Percentiles rank a stretch among this genome's conserved stretches.
phyloP scores from a whole-genome alignment of 352 stramenopile species.

The Globisporangium perplexum region DNA sequence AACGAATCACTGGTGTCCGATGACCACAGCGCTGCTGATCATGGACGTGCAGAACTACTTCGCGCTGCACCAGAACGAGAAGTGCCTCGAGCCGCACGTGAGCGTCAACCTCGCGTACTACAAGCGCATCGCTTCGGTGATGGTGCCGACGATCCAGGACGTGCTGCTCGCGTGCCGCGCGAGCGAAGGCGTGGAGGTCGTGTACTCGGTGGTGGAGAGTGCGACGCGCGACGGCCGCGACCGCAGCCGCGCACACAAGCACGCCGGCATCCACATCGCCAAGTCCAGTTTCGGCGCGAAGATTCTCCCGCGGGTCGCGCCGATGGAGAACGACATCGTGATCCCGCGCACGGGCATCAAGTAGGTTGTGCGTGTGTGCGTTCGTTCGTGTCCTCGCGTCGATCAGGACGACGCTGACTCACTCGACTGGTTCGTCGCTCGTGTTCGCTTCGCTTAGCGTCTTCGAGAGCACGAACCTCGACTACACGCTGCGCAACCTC shows the following conservation, averaged over 20 bases:
- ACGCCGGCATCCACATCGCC: constrained; percentile 74
- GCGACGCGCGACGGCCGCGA: constrained; percentile 78
- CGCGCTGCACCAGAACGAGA: constrained; percentile 22
- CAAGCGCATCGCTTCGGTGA: constrained; percentile 39
- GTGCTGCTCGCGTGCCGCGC: constrained; percentile 45
- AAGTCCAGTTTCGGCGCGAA: constrained; percentile 63
- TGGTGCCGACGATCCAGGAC: constrained; percentile 56
- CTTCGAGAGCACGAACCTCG: constrained; percentile 85
- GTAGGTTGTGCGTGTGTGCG: constrained; percentile 26
- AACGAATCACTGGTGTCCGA: constrained; percentile 46
- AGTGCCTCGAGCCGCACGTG: constrained; percentile 12
- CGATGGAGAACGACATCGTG: constrained; percentile 72
- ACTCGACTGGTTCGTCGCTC: background rate
- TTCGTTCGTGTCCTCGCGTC: constrained; percentile 1
- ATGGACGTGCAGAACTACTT: constrained; percentile 77
- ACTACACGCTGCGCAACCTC: constrained; percentile 88
- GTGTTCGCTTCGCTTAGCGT: constrained; percentile 27
- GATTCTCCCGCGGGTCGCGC: constrained; percentile 43
- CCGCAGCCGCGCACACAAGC: constrained; percentile 80
- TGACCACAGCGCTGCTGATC: constrained; percentile 60
- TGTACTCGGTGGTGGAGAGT: constrained; percentile 90
- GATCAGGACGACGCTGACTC: background rate
- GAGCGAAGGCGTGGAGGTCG: constrained; percentile 65
- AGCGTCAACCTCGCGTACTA: constrained; percentile 27
- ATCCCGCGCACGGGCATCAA: constrained; percentile 77